Percentiles rank a stretch among this genome's conserved stretches.
Evolutionary conservation across 108 stramenopile species (phyloP).

Genomic region (Schizochytrium sp.): DNA sequence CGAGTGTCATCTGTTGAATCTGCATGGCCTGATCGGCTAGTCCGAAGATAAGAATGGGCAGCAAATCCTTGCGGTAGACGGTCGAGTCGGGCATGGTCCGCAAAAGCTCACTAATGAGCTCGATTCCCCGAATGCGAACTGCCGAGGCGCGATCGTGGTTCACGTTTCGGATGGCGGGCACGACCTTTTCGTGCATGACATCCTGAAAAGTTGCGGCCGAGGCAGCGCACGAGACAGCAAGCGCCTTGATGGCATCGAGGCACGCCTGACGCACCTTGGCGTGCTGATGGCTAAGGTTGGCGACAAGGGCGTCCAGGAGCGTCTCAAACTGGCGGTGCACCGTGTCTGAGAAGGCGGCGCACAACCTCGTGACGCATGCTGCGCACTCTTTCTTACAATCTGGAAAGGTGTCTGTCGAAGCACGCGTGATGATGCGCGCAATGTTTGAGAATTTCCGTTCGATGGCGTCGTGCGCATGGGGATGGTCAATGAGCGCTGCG

Average conservation of each 20-base stretch:
- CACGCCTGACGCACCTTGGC: neutral
- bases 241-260: neutral
- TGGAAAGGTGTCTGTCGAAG: neutral
- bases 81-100: neutral
- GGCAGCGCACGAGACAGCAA: neutral
- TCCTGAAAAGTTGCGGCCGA: neutral
- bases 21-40: neutral
- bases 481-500: neutral
- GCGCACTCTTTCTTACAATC: neutral
- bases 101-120: conserved; percentile 1
- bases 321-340: neutral
- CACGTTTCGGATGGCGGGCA: neutral
- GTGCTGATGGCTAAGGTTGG: neutral
- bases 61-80: neutral
- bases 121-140: neutral
- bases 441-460: neutral
- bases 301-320: neutral
- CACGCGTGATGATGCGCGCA: neutral
- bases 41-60: conserved; percentile 10
- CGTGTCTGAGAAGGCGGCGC: neutral
- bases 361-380: neutral
- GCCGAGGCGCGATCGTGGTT: conserved; percentile 10
- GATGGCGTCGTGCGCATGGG: neutral
- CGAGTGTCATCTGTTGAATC: neutral
- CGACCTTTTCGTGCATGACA: neutral